Conservation (phyloP, 768 basidiomycete genomes). For the Chlorophyllum brunneum region DNA sequence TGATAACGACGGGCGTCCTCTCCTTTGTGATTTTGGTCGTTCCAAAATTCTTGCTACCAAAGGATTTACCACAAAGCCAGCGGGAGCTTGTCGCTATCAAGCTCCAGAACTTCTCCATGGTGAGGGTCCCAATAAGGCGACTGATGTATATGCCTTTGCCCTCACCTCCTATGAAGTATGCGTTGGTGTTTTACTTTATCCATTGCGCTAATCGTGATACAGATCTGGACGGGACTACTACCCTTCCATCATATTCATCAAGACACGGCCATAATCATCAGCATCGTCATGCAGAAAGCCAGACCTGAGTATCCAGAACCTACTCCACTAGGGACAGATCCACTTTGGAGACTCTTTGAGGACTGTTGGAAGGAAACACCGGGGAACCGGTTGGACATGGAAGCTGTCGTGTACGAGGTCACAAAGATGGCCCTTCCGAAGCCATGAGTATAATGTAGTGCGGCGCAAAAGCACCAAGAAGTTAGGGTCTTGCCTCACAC, state of each 20-base stretch:
- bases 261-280: background rate
- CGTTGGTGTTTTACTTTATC: background rate
- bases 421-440: no score
- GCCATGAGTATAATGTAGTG: no score
- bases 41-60: slow-evolving; percentile 12
- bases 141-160: slow-evolving; percentile 17
- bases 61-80: slow-evolving; percentile 16
- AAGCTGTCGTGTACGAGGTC: background rate
- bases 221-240: slow-evolving; percentile 3
- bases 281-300: background rate
- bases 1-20: slow-evolving; percentile 10
- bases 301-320: background rate
- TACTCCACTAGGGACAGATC: background rate
- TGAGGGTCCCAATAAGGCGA: background rate
- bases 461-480: no score
- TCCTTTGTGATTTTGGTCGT: slow-evolving; percentile 21
- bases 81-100: slow-evolving; percentile 13
- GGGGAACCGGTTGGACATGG: background rate
- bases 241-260: background rate
- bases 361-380: background rate
- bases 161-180: slow-evolving; percentile 17
- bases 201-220: background rate
- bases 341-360: background rate
- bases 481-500: no score
- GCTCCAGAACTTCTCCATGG: slow-evolving; percentile 16